Conservation (phyloP, 129 eudicot genomes). For the Arctium lappa region DNA sequence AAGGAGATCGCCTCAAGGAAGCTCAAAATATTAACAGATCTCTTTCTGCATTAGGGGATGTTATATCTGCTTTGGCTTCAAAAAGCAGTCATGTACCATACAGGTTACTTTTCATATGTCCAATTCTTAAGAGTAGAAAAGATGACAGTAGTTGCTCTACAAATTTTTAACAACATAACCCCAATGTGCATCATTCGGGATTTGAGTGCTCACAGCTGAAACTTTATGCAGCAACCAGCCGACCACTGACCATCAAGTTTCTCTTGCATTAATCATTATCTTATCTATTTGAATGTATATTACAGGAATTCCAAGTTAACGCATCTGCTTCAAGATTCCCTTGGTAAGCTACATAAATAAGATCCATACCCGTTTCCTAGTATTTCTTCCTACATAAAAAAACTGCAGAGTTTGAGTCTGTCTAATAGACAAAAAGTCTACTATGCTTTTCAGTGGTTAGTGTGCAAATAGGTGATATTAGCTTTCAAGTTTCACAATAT, state of each 20-base stretch:
- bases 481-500: not conserved
- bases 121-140: not conserved
- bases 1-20: constrained; percentile 48
- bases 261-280: not conserved
- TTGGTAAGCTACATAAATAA: constrained; percentile 28
- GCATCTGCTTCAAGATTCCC: constrained; percentile 44
- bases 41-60: constrained; percentile 47
- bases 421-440: no score
- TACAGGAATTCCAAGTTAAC: constrained; percentile 50
- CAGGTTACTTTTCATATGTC: constrained; percentile 25
- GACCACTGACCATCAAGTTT: not conserved
- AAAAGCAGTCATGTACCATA: constrained; percentile 44
- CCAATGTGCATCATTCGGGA: not conserved
- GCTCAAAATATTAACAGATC: constrained; percentile 44
- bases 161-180: not conserved
- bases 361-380: not conserved
- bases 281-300: not conserved
- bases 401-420: not conserved
- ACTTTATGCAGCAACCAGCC: no score
- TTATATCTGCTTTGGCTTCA: constrained; percentile 46
- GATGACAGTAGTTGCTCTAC: not conserved
- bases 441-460: not conserved
- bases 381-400: not conserved
- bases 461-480: not conserved
- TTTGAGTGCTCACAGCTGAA: no score